phyloP scores from a whole-genome alignment of 2,329 filamentous ascomycete genomes.

The Rhynchosporium graminicola region DNA sequence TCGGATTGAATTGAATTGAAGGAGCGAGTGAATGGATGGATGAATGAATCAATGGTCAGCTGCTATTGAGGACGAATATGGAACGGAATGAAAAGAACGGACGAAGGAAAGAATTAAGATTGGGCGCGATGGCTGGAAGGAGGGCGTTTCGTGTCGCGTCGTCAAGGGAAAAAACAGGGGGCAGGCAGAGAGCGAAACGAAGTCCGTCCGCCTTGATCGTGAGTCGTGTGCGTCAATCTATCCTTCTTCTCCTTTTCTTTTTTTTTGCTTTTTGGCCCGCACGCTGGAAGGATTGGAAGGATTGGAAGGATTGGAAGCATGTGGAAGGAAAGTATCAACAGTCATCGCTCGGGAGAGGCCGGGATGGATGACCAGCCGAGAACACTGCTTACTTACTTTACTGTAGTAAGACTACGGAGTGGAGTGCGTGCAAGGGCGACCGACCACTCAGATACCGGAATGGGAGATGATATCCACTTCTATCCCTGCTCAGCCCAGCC shows the following conservation, averaged over 20 bases:
- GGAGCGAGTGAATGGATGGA: neutral
- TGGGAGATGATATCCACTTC: too few species aligned
- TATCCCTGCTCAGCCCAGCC: neutral
- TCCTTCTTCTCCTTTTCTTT: too few species aligned
- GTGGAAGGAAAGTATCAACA: neutral
- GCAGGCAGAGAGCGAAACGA: too few species aligned
- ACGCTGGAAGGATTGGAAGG: conserved; percentile 11
- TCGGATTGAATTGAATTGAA: too few species aligned
- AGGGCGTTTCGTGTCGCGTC: neutral
- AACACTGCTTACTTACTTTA: too few species aligned
- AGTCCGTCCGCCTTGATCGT: neutral
- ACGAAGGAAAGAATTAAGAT: conserved; percentile 8
- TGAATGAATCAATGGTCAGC: conserved; percentile 2
- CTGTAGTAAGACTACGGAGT: neutral
- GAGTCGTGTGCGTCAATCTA: neutral
- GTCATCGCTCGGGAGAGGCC: conserved; percentile 11
- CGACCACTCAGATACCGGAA: conserved; percentile 13
- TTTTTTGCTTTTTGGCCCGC: too few species aligned
- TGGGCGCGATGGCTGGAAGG: neutral
- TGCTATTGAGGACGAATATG: neutral
- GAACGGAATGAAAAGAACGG: conserved; percentile 6
- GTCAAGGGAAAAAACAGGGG: neutral
- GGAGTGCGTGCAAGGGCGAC: neutral
- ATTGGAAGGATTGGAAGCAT: neutral
- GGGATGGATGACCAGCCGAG: neutral